Conservation (phyloP, 75 land plant genomes). For the Ceratopteris richardii region DNA sequence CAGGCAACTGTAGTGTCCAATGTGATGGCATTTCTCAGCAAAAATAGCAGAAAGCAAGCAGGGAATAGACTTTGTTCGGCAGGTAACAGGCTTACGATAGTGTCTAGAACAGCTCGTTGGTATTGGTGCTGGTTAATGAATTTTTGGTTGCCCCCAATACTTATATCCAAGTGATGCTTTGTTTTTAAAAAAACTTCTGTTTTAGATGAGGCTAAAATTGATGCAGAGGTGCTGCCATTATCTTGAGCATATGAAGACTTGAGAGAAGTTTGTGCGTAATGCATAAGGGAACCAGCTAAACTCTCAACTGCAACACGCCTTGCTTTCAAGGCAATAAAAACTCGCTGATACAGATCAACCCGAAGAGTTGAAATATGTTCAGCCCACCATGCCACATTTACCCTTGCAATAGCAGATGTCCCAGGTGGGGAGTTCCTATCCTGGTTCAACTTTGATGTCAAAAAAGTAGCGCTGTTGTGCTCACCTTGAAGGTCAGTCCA, state of each 20-base stretch:
- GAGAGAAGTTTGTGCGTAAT: conserved; percentile 48
- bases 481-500: conserved; percentile 22
- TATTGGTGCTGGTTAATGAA: conserved; percentile 46
- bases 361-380: conserved; percentile 61
- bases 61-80: conserved; percentile 50
- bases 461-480: conserved; percentile 18
- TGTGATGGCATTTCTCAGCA: conserved; percentile 50
- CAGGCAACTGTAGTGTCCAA: conserved; percentile 55
- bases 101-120: conserved; percentile 52
- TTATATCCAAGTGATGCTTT: conserved; percentile 30
- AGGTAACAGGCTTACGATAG: conserved; percentile 60
- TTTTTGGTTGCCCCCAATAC: conserved; percentile 1
- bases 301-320: conserved; percentile 70
- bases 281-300: conserved; percentile 59
- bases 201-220: conserved; percentile 2
- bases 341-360: conserved; percentile 50
- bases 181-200: background rate
- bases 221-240: conserved; percentile 24
- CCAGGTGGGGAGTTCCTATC: conserved; percentile 13
- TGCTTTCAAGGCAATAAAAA: conserved; percentile 63
- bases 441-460: no score
- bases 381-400: conserved; percentile 76
- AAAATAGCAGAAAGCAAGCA: conserved; percentile 57
- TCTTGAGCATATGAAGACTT: conserved; percentile 44
- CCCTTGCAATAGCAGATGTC: background rate